A percentile compares a stretch with the other conserved stretches of the same genome.
Conservation (phyloP, 768 basidiomycete species). For the Suillus sp. region DNA sequence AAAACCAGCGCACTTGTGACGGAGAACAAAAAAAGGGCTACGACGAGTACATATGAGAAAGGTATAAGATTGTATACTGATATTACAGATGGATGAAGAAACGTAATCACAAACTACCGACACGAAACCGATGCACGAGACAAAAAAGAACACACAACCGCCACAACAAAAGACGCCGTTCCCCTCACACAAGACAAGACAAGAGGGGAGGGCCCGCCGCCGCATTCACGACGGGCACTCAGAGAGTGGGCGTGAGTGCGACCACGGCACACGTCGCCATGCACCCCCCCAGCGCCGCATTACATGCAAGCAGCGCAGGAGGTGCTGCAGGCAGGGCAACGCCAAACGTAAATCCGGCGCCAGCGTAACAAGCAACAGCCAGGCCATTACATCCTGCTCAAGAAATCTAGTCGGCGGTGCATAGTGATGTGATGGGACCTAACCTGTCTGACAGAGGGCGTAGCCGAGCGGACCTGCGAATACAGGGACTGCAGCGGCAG, state of each 20-base stretch:
- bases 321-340: conserved; percentile 23
- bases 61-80: neutral
- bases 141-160: neutral
- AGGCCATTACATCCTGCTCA: conserved; percentile 28
- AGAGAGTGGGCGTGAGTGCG: conserved; percentile 29
- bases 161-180: neutral
- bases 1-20: neutral
- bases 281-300: conserved; percentile 25
- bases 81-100: neutral
- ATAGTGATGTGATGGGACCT: neutral
- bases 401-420: neutral
- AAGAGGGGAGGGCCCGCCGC: neutral
- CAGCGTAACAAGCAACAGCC: conserved; percentile 25
- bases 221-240: conserved; percentile 8
- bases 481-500: conserved; percentile 15
- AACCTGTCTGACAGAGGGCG: conserved; percentile 28
- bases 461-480: conserved; percentile 25
- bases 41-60: neutral
- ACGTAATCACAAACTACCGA: neutral
- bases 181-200: neutral
- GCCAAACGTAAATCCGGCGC: conserved; percentile 28
- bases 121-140: neutral
- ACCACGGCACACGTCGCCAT: conserved; percentile 27
- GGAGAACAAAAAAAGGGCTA: neutral
- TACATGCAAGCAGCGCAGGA: conserved; percentile 26